Percentiles rank a stretch among this genome's conserved stretches.
These are phyloP conservation scores for Striga hermonthica DNA, from an alignment of 305 asterid genomes.

Conservation along the genomic window DNA sequence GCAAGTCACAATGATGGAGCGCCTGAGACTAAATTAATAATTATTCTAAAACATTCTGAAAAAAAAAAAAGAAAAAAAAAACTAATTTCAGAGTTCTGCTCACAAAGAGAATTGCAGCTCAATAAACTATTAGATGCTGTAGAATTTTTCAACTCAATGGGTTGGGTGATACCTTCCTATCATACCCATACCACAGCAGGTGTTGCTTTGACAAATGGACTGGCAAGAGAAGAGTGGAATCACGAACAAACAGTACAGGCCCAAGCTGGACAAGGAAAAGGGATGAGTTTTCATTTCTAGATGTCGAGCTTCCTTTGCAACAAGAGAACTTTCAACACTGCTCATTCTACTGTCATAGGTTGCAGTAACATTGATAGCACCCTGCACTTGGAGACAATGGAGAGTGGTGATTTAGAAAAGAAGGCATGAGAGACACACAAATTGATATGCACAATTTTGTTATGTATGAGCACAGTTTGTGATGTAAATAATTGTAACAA, in stretches of 20 bases:
- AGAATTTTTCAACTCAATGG: slow-evolving; percentile 21
- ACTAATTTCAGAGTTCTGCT: too few relatives aligned
- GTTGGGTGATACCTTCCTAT: slow-evolving; percentile 68
- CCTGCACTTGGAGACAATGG: slow-evolving; percentile 47
- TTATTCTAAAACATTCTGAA: slow-evolving; percentile 11
- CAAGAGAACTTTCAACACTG: slow-evolving; percentile 69
- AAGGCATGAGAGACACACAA: neutral
- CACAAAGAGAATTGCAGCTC: neutral
- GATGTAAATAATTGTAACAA: slow-evolving; percentile 10
- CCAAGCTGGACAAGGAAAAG: slow-evolving; percentile 95
- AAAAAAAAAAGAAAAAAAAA: too few relatives aligned
- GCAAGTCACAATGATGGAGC: slow-evolving; percentile 3
- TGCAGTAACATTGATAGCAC: slow-evolving; percentile 72
- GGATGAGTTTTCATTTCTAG: slow-evolving; percentile 73
- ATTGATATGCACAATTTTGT: neutral
- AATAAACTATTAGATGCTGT: neutral
- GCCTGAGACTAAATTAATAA: neutral
- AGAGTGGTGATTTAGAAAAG: neutral
- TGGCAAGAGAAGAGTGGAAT: slow-evolving; percentile 94
- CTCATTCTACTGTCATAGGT: slow-evolving; percentile 75
- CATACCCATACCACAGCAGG: slow-evolving; percentile 98
- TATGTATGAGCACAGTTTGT: neutral
- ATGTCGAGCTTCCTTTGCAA: slow-evolving; percentile 82
- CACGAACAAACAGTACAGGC: slow-evolving; percentile 91
- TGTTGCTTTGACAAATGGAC: slow-evolving; percentile 92